Evolutionary conservation across 345 rosid genomes (phyloP), one percentile per base, ranked within the genome.

Genomic region (Euclidium syriacum): DNA sequence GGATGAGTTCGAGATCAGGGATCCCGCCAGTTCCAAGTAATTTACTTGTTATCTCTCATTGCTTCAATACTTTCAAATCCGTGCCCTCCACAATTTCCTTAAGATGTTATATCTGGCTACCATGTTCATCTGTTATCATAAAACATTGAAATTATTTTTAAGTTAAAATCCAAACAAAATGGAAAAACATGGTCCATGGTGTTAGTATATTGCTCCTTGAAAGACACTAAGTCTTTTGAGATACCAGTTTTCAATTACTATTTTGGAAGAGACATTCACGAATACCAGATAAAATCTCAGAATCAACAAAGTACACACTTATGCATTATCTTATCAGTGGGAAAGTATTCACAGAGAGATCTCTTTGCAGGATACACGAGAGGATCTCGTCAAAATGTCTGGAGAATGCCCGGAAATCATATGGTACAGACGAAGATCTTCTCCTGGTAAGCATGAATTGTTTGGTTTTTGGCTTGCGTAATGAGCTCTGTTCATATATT

Each of bases 1-100:
- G 8, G 88, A 95, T 67, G 97, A 87, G 79, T 95, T 90, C 46
- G 97, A 95, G 81, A 95, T 95, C 52, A 86, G 92, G 76, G 96
- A 95, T 77, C 99, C 99, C 44, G 95, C 96, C 58, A 83, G 89
- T 86, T 74, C 92, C 63, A 73, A 87, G 99, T 94, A 83, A 65
- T 23, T 19, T 44, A n/a, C 34, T 25, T 51, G 39, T 12, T 39
- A 38, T 49, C 43, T 35, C 35, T 40, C 29, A 49, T 30, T 56
- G 12, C 26, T 41, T 36, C 8, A 19, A 27, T 38, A 44, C 58
- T 39, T 33, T 6, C 29, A 30, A 18, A 11, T 20, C n/a, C 0
- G 48, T 35, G 29, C 39, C 22, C 47, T 46, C 19, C 19, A 11
- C 3, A n/a, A 8, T 22, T 30, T 27, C 29, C 23, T 23, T 47